Evolutionary conservation across 345 rosid species (phyloP).

Genomic region (Hypericum androsaemum): DNA sequence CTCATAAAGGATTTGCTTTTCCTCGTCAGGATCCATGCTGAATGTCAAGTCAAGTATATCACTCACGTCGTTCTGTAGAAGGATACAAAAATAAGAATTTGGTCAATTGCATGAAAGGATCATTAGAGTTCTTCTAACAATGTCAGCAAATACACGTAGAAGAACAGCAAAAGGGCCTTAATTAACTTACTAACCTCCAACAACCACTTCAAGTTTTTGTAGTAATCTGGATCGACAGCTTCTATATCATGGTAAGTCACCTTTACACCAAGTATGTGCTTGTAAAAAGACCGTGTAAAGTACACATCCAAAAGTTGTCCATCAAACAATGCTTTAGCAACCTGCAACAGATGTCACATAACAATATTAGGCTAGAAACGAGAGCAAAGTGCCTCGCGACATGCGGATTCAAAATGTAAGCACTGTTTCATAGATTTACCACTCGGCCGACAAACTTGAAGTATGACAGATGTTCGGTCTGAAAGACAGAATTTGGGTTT

Average conservation of each 20-base stretch:
- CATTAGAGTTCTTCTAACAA: background rate
- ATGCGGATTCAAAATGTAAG: conserved; percentile 8
- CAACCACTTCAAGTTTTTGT: conserved; percentile 95
- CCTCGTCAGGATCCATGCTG: conserved; percentile 98
- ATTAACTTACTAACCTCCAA: conserved; percentile 56
- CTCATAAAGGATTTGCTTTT: conserved; percentile 88
- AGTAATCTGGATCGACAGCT: conserved; percentile 99
- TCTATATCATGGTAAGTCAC: conserved; percentile 98
- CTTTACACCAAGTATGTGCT: conserved; percentile 89
- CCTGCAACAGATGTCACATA: conserved; percentile 38
- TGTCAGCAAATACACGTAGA: background rate
- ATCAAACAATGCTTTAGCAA: conserved; percentile 89
- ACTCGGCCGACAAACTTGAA: conserved; percentile 93
- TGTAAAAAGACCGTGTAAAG: conserved; percentile 90
- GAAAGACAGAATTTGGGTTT: conserved; percentile 89
- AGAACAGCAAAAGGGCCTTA: background rate
- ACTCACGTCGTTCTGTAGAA: conserved; percentile 77
- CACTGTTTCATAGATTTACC: conserved; percentile 35
- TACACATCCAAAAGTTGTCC: conserved; percentile 97
- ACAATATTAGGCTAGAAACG: conserved; percentile 1
- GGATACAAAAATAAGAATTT: background rate
- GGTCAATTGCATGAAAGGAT: background rate
- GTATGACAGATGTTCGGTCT: conserved; percentile 94
- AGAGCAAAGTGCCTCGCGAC: conserved; percentile 2
- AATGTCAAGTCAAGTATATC: conserved; percentile 85